Evolutionary conservation across 1,284 basidiomycete species (phyloP).

Genomic region (Takashimella tepidaria): DNA sequence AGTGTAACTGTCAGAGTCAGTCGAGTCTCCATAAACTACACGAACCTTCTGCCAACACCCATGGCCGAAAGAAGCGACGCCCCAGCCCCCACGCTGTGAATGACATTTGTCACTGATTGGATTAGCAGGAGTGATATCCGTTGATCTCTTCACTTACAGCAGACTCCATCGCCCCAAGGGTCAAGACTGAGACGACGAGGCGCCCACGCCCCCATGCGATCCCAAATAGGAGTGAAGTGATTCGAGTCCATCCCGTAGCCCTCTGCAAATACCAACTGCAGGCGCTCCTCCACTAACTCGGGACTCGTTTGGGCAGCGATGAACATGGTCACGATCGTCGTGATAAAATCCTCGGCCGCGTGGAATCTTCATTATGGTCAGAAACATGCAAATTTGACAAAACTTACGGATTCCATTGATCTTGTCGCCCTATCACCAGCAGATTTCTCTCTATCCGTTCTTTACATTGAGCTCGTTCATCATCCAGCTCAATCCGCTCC

Average conservation of each 20-base stretch:
- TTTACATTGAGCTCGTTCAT: constrained; percentile 14
- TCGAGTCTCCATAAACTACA: not conserved
- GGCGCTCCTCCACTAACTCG: constrained; percentile 16
- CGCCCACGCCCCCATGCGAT: constrained; percentile 41
- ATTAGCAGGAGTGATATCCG: too few species aligned
- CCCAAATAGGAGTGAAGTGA: constrained; percentile 42
- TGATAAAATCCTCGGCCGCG: constrained; percentile 44
- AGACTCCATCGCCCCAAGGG: constrained; percentile 33
- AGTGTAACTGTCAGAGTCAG: constrained; percentile 14
- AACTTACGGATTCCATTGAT: constrained; percentile 45
- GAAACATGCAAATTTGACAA: not conserved
- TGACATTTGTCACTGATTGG: constrained; percentile 39
- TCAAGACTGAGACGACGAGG: constrained; percentile 37
- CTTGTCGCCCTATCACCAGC: constrained; percentile 38
- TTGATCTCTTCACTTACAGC: constrained; percentile 33
- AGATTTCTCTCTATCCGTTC: constrained; percentile 27
- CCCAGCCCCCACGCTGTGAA: constrained; percentile 40
- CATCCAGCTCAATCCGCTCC: constrained; percentile 5
- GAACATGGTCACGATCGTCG: constrained; percentile 36
- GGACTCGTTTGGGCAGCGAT: constrained; percentile 24
- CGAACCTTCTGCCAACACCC: constrained; percentile 24
- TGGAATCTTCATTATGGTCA: constrained; percentile 31
- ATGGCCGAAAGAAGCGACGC: constrained; percentile 40
- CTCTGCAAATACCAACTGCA: constrained; percentile 42
- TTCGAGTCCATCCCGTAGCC: constrained; percentile 34